Evolutionary conservation across 768 basidiomycete species (phyloP).

Genomic region (Cubamyces lactineus): DNA sequence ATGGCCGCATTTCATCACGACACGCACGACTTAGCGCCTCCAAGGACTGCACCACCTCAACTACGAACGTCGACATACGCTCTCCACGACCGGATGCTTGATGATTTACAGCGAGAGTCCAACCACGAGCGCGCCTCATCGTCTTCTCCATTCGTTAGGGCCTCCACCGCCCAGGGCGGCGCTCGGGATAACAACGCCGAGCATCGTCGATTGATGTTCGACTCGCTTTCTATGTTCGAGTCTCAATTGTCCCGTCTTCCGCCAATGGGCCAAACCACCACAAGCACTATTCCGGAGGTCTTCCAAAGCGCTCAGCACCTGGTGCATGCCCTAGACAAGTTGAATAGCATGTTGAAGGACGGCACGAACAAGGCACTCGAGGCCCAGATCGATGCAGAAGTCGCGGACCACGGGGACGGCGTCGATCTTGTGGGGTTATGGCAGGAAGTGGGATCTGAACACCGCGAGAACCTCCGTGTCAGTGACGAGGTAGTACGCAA

Average conservation of each 20-base stretch:
- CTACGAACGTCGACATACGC: constrained; percentile 45
- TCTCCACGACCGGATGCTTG: constrained; percentile 23
- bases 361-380: constrained; percentile 66
- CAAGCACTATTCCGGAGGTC: constrained; percentile 54
- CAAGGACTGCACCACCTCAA: constrained; percentile 43
- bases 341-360: constrained; percentile 62
- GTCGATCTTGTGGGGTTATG: constrained; percentile 60
- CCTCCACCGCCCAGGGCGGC: constrained; percentile 19
- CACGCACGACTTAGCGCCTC: constrained; percentile 32
- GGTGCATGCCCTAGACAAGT: constrained; percentile 64
- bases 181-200: constrained; percentile 42
- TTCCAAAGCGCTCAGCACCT: constrained; percentile 63
- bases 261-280: constrained; percentile 42
- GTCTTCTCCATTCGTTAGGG: constrained; percentile 25
- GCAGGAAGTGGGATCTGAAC: constrained; percentile 71
- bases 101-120: constrained; percentile 13
- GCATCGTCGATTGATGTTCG: constrained; percentile 71
- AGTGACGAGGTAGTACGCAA: constrained; percentile 81
- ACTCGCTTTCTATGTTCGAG: constrained; percentile 73
- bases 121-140: constrained; percentile 21
- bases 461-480: constrained; percentile 67
- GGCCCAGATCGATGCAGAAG: constrained; percentile 76
- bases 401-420: constrained; percentile 45
- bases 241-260: constrained; percentile 61
- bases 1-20: constrained; percentile 39